phyloP scores from a whole-genome alignment of 2,329 filamentous ascomycete genomes.

The Fusarium acutatum region DNA sequence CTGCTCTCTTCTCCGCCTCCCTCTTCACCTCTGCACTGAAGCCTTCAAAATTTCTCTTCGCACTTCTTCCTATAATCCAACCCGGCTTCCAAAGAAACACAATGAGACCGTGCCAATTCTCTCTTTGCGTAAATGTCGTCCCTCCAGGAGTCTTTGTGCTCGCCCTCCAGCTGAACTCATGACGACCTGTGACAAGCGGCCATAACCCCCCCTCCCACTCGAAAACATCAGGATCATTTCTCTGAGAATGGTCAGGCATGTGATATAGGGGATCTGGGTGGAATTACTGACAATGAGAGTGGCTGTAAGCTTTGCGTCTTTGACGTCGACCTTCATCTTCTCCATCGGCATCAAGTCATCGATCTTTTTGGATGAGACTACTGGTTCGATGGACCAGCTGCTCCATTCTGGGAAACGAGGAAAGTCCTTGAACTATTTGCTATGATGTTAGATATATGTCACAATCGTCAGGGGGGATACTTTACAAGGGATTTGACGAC shows the following conservation, averaged over 20 bases:
- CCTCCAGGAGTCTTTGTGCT: background rate
- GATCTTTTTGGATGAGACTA: background rate
- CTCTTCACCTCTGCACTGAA: slow-evolving; percentile 10
- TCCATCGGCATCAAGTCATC: background rate
- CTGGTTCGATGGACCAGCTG: slow-evolving; percentile 1
- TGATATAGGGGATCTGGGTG: accelerated
- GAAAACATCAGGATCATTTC: background rate
- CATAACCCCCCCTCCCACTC: background rate
- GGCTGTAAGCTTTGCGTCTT: background rate
- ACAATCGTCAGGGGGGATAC: accelerated
- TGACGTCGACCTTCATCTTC: background rate
- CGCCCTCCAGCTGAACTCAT: slow-evolving; percentile 11
- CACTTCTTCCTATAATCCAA: background rate
- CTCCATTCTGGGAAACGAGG: slow-evolving; percentile 5
- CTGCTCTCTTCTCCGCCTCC: background rate
- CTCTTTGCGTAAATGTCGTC: background rate
- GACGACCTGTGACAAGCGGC: slow-evolving; percentile 1
- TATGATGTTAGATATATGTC: background rate
- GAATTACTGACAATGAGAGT: background rate
- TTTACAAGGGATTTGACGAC: background rate
- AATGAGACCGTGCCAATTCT: background rate
- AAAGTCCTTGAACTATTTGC: background rate
- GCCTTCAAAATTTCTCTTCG: background rate
- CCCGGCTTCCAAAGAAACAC: background rate
- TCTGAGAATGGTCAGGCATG: background rate